Conservation (phyloP, 345 rosid genomes). For the Aurinia saxatilis region DNA sequence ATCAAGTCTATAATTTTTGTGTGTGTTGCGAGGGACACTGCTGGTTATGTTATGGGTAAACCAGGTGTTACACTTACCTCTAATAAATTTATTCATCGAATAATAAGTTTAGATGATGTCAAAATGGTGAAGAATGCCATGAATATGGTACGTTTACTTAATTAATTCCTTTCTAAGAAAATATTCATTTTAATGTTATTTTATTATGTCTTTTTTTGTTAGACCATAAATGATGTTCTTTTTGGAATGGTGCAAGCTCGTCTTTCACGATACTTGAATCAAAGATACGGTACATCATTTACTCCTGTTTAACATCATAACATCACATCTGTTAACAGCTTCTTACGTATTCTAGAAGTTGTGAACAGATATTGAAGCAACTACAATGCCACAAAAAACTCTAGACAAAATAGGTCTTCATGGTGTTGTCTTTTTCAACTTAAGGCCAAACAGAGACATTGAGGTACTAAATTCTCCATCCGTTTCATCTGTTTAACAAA, state of each 20-base stretch:
- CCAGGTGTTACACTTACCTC: neutral
- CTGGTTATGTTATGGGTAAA: constrained; percentile 32
- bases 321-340: neutral
- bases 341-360: neutral
- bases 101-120: constrained; percentile 22
- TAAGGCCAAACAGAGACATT: constrained; percentile 41
- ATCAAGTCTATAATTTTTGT: constrained; percentile 20
- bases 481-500: too few species aligned
- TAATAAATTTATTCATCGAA: constrained; percentile 35
- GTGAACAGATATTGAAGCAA: constrained; percentile 12
- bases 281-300: constrained; percentile 39
- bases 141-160: constrained; percentile 5
- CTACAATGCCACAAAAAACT: neutral
- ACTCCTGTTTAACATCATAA: neutral
- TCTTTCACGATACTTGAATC: constrained; percentile 43
- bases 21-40: constrained; percentile 28
- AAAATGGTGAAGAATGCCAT: constrained; percentile 18
- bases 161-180: neutral
- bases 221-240: constrained; percentile 46
- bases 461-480: constrained; percentile 42
- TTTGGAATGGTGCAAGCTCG: constrained; percentile 57
- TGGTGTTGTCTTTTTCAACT: constrained; percentile 37
- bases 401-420: constrained; percentile 29
- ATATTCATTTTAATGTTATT: too few species aligned
- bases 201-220: neutral